Conservation (phyloP, 768 basidiomycete species). For the Hygrocybe punicea region DNA sequence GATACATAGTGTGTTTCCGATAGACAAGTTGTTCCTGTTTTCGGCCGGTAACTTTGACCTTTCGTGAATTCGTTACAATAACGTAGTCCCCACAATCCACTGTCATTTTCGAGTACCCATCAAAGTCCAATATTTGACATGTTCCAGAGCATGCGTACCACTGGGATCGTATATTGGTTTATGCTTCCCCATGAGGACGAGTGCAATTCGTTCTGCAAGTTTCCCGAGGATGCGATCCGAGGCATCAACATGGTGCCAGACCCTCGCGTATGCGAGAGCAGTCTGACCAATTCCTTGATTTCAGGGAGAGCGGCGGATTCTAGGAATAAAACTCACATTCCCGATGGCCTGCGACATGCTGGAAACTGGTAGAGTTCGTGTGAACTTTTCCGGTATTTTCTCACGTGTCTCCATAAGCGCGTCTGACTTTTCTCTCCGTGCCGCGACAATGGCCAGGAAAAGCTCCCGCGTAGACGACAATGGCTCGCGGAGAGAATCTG, state of each 20-base stretch:
- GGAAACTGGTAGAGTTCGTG: too few species aligned
- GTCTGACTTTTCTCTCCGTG: background rate
- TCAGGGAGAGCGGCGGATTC: background rate
- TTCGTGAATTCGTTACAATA: constrained; percentile 84
- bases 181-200: constrained; percentile 98
- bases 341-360: constrained; percentile 79
- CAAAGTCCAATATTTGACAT: background rate
- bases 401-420: background rate
- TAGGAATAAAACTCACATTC: constrained; percentile 52
- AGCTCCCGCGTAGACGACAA: background rate
- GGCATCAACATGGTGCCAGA: constrained; percentile 96
- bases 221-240: constrained; percentile 89
- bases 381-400: background rate
- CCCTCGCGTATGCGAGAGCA: constrained; percentile 89
- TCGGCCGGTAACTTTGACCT: constrained; percentile 82
- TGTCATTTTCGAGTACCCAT: constrained; percentile 26
- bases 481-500: background rate
- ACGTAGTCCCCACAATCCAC: constrained; percentile 99
- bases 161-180: constrained; percentile 95
- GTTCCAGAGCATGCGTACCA: constrained; percentile 46
- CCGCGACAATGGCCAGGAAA: background rate
- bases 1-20: constrained; percentile 86
- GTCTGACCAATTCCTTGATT: constrained; percentile 52
- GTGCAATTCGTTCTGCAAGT: constrained; percentile 89
- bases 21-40: constrained; percentile 87